A percentile compares a stretch with the other conserved stretches of the same genome.
These are phyloP conservation scores for Pichia sp. DNA, from an alignment of 1,139 yeast species.

Conservation along the genomic window DNA sequence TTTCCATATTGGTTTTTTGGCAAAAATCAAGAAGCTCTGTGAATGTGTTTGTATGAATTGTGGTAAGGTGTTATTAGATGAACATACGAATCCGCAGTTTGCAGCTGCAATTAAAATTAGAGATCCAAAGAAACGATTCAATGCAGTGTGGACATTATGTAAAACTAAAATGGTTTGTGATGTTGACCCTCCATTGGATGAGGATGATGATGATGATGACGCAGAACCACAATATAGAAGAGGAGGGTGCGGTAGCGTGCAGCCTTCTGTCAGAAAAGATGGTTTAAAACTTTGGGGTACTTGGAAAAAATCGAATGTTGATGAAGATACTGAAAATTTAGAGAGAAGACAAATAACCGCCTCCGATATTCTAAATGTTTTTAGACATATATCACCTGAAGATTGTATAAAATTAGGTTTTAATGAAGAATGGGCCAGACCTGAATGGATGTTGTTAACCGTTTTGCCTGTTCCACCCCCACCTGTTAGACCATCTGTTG, in stretches of 20 bases:
- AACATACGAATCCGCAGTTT: conserved; percentile 67
- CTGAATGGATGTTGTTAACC: conserved; percentile 97
- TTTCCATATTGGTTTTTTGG: conserved; percentile 91
- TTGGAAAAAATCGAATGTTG: conserved; percentile 82
- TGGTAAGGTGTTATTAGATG: conserved; percentile 88
- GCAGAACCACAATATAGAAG: conserved; percentile 43
- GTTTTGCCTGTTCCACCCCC: conserved; percentile 99
- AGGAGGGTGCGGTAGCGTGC: conserved; percentile 98
- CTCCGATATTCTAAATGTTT: conserved; percentile 81
- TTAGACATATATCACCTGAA: conserved; percentile 81
- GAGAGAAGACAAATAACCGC: conserved; percentile 88
- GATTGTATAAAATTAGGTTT: conserved; percentile 82
- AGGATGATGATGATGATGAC: conserved; percentile 28
- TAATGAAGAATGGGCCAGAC: conserved; percentile 94
- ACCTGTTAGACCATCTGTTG: conserved; percentile 97
- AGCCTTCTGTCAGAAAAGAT: conserved; percentile 92
- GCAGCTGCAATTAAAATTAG: conserved; percentile 83
- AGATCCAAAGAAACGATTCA: conserved; percentile 92
- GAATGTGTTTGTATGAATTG: conserved; percentile 98
- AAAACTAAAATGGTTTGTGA: conserved; percentile 94
- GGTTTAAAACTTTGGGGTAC: conserved; percentile 95
- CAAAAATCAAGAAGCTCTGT: conserved; percentile 89
- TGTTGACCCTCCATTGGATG: conserved; percentile 73
- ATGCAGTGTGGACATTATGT: conserved; percentile 92
- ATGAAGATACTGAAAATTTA: conserved; percentile 81